Evolutionary conservation across 2,329 filamentous ascomycete species (phyloP).

Genomic region (Orbilia blumenaviensis): DNA sequence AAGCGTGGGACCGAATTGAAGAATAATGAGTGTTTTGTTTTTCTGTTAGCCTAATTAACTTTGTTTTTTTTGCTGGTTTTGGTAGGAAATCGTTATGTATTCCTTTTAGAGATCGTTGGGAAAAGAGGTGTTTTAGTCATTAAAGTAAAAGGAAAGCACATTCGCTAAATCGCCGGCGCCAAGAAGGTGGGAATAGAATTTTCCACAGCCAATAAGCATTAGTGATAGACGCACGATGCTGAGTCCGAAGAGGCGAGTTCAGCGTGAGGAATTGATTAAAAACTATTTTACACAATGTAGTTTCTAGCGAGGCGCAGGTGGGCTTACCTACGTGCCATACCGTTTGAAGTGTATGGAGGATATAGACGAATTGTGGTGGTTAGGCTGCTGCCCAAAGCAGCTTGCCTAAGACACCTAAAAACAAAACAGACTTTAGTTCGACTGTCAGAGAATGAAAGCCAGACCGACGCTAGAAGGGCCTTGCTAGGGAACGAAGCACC

Average conservation of each 20-base stretch:
- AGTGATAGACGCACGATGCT: conserved; percentile 31
- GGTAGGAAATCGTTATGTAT: background rate
- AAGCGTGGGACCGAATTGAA: background rate
- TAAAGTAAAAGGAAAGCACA: conserved; percentile 2
- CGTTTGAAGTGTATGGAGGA: conserved; percentile 31
- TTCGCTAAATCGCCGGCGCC: conserved; percentile 18
- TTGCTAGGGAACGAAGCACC: background rate
- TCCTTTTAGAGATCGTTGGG: background rate
- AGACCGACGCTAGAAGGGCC: background rate
- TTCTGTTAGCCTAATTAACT: background rate
- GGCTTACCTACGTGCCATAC: conserved; percentile 21
- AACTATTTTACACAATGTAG: conserved; percentile 6
- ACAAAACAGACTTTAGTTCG: background rate
- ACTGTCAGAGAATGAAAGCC: background rate
- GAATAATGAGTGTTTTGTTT: background rate
- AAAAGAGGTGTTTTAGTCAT: conserved; percentile 12
- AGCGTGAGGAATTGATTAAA: background rate
- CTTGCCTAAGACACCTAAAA: conserved; percentile 1
- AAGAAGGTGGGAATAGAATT: background rate
- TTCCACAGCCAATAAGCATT: conserved; percentile 32
- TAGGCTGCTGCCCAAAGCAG: conserved; percentile 38
- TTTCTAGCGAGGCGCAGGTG: conserved; percentile 38
- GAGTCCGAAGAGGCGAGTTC: background rate
- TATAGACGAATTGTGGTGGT: conserved; percentile 2
- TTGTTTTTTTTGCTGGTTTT: background rate